Base-by-base conservation (phyloP, 345 rosid species). In the Pistacia integerrima region DNA sequence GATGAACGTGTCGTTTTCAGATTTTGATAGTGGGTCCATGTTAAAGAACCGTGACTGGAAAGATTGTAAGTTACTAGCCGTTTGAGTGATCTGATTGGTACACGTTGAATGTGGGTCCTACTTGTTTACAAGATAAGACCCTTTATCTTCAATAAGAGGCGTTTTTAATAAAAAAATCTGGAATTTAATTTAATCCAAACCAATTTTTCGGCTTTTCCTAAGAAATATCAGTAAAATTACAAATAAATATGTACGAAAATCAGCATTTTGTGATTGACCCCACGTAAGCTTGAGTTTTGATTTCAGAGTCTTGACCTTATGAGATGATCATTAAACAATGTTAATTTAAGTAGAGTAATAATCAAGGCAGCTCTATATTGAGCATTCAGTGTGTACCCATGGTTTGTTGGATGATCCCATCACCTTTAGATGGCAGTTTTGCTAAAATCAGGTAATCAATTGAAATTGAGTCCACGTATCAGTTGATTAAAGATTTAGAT, bases 91-190 rank as follows among this genome's bases (percentile, higher is more conserved):
- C 76, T n/a, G 6, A 68, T 46, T 4, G 44, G 67, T 46, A 46
- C 28, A 46, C 75, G 58, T 72, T 16, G 0, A 25, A 20, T 12
- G 55, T 20, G 76, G 75, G 68, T 69, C 61, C 48, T 46, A 36
- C 3, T 20, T 16, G 8, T 63, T 75, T 46, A 57, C 7, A 62
- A 67, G 85, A 87, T 81, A 81, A 75, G 85, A 79, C 71, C 30
- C 35, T 33, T 5, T 17, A 8, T 13, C 64, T 59, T 25, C 1
- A 10, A 49, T 68, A 68, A 14, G n/a, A 46, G 41, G 17, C 3
- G 14, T 69, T 55, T 70, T 16, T 28, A 44, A 18, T 36, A 16
- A 66, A 62, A 62, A 22, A 59, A 59, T 41, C 28, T 41, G 30
- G 55, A 30, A 33, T 33, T 11, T 33, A 30, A 33, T 33, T 11